A percentile compares a stretch with the other conserved stretches of the same genome.
phyloP scores from a whole-genome alignment of 2,329 filamentous ascomycete genomes.

The Fusarium hainanense region DNA sequence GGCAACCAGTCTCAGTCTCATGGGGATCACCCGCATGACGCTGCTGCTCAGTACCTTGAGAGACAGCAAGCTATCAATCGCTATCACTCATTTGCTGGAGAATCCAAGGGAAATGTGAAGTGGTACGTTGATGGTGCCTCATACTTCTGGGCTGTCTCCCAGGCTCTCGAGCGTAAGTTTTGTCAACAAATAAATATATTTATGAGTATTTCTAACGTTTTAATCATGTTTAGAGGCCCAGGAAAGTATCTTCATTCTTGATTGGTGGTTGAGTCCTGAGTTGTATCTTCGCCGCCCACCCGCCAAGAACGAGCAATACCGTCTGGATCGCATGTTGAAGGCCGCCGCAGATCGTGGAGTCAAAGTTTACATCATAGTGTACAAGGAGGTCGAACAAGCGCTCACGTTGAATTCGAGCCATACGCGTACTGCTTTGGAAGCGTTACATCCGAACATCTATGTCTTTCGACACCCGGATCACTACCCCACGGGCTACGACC shows the following conservation, averaged over 20 bases:
- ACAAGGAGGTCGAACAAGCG: slow-evolving; percentile 89
- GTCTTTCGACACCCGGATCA: slow-evolving; percentile 95
- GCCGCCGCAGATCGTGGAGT: slow-evolving; percentile 87
- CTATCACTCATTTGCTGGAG: slow-evolving; percentile 77
- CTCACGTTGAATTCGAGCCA: slow-evolving; percentile 61
- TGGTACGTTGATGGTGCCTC: slow-evolving; percentile 89
- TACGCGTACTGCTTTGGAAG: slow-evolving; percentile 21
- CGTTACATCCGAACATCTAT: slow-evolving; percentile 49
- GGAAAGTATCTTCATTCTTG: slow-evolving; percentile 85
- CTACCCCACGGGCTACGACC: slow-evolving; percentile 75
- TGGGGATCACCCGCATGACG: slow-evolving; percentile 2
- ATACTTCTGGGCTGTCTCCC: slow-evolving; percentile 87
- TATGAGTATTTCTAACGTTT: slow-evolving; percentile 1
- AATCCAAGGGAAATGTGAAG: slow-evolving; percentile 79
- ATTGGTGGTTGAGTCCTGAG: slow-evolving; percentile 93
- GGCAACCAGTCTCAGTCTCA: slow-evolving; percentile 9
- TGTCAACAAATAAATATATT: background rate
- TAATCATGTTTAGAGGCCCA: slow-evolving; percentile 64
- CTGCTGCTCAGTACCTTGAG: slow-evolving; percentile 49
- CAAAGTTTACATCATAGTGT: slow-evolving; percentile 86
- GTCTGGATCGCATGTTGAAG: slow-evolving; percentile 84
- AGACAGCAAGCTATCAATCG: slow-evolving; percentile 61
- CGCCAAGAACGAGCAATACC: slow-evolving; percentile 82
- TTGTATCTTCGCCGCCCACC: slow-evolving; percentile 87
- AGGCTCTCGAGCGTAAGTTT: slow-evolving; percentile 73